Base-by-base conservation (phyloP, 2,329 filamentous ascomycete species). In the Pyricularia pennisetigena region DNA sequence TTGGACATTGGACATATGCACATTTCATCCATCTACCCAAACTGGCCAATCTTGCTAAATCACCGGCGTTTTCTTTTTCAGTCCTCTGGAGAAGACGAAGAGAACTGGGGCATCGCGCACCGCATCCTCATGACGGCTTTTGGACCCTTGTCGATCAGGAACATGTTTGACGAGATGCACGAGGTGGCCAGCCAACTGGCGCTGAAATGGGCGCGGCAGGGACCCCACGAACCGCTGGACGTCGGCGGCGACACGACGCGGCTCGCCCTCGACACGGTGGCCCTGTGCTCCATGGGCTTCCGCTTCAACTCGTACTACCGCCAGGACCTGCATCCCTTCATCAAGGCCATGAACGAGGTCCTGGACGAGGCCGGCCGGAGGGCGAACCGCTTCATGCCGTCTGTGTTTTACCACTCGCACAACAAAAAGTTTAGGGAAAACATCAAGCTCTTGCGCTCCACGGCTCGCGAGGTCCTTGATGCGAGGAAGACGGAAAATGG, bases 221-320 rank as follows among this genome's bases (percentile, higher is more conserved):
- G 65, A 7, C 26, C 26, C 29, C 41, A 32, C 20, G 35, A 59
- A 8, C 35, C 23, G 1, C 29, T 61, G 20, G 29, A 61, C 24
- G 41, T 61, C 28, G 24, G 49, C 2, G 41, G 32, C 23, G 88
- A 92, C 75, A 91, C 91, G 70, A 91, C 90, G 3, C 84, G 90
- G n/a, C 79, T 93, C 30, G 87, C 90, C 0, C 82, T 93, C 2
- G 90, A 93, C 74, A 90, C 89, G 0, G 82, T 93, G 12, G 88
- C 88, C 1, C 82, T 93, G 2, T 90, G 89, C 75, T 81, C 86
- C n/a, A 90, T 91, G 86, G 85, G 85, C 57, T 89, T 83, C 69
- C 86, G 90, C 23, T 93, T 93, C 82, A 93, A 93, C 77, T 89
- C 85, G 0, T 92, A 89, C 77, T 93, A 93, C 74, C 82, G 82